phyloP scores from a whole-genome alignment of 257 asterid species.

The Ehretia macrophylla region DNA sequence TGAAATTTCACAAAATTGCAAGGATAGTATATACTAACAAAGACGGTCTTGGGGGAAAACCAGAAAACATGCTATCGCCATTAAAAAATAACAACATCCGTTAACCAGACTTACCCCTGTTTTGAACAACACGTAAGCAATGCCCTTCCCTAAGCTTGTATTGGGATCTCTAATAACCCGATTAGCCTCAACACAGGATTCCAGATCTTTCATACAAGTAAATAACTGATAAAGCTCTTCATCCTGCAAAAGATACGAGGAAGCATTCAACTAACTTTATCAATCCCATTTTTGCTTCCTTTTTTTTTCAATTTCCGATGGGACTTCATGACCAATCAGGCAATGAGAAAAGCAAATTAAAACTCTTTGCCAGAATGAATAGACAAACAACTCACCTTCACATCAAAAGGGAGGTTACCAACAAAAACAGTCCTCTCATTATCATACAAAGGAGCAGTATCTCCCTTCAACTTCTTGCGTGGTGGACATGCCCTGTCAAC shows the following conservation, averaged over 20 bases:
- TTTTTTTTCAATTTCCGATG: no score
- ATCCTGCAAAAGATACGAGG: slow-evolving; percentile 39
- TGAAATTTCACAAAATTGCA: no score
- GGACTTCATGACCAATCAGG: slow-evolving; percentile 4
- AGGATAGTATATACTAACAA: no score
- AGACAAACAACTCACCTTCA: slow-evolving; percentile 45
- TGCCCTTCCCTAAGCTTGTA: slow-evolving; percentile 91
- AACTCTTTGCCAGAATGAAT: background rate
- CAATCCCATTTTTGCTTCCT: no score
- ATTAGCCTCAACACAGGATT: slow-evolving; percentile 70
- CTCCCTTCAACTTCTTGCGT: slow-evolving; percentile 76
- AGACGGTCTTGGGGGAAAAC: background rate
- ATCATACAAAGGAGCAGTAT: slow-evolving; percentile 55
- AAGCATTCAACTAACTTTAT: background rate
- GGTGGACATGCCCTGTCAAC: slow-evolving; percentile 99
- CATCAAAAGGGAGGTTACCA: slow-evolving; percentile 98
- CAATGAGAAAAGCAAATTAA: slow-evolving; percentile 2
- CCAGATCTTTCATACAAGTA: slow-evolving; percentile 59
- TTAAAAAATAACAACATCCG: background rate
- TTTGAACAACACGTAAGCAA: slow-evolving; percentile 86
- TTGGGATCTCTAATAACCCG: slow-evolving; percentile 90
- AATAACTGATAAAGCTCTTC: slow-evolving; percentile 86
- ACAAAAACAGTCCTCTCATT: slow-evolving; percentile 79
- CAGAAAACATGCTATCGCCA: background rate
- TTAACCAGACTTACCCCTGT: slow-evolving; percentile 59